These are phyloP conservation scores for Pichia sp. DNA, from an alignment of 1,139 yeast species.

Conservation along the genomic window DNA sequence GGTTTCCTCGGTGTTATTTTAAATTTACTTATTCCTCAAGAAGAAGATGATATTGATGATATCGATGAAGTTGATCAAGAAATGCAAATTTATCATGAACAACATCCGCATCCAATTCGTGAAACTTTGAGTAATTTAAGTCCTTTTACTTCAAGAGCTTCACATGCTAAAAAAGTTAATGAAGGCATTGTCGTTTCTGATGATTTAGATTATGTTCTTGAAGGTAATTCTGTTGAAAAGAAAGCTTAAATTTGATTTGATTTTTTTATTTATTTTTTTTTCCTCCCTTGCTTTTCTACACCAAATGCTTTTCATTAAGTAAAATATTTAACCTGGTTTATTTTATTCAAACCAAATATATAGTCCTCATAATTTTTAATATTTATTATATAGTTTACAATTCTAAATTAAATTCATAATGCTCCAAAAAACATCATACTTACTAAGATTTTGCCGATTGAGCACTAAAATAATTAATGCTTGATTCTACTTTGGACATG, in stretches of 20 bases:
- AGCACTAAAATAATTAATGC: too few relatives aligned
- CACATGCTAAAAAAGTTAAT: conserved; percentile 5
- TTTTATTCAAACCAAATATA: too few relatives aligned
- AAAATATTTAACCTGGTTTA: too few relatives aligned
- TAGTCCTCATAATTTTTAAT: too few relatives aligned
- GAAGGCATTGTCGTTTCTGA: conserved; percentile 17
- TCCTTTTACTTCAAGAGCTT: conserved; percentile 13
- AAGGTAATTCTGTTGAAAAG: conserved; percentile 22
- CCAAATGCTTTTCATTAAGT: too few relatives aligned
- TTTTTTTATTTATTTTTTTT: neutral
- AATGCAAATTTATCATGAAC: conserved; percentile 14
- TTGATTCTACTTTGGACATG: too few relatives aligned
- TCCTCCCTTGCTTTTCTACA: neutral
- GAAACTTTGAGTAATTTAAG: conserved; percentile 14
- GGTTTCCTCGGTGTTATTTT: conserved; percentile 72
- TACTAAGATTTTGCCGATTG: too few relatives aligned
- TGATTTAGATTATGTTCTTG: conserved; percentile 11
- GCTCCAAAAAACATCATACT: too few relatives aligned
- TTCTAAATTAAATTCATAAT: too few relatives aligned
- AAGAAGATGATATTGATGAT: conserved; percentile 52
- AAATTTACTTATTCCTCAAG: conserved; percentile 69
- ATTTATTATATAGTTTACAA: too few relatives aligned
- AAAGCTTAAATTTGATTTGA: conserved; percentile 3
- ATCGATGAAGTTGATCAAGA: conserved; percentile 27
- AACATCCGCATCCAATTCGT: conserved; percentile 18